phyloP scores from a whole-genome alignment of 176 grass and related monocot genomes.

The Poa pratensis region DNA sequence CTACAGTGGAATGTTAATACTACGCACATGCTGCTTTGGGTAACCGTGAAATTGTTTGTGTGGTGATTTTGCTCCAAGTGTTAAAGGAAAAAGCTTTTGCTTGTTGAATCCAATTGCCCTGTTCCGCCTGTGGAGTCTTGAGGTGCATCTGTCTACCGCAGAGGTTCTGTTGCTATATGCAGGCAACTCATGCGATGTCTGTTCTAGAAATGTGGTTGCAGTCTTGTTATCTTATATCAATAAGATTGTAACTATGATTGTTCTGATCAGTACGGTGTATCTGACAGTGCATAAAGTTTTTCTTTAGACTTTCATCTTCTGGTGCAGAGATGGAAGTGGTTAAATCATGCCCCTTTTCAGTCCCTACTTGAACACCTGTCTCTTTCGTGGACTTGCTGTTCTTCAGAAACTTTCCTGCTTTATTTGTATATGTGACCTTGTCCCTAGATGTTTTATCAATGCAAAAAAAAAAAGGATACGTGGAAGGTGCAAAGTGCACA shows the following conservation, averaged over 20 bases:
- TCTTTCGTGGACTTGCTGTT: constrained; percentile 29
- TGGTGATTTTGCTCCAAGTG: background rate
- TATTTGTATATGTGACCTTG: background rate
- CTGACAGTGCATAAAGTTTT: background rate
- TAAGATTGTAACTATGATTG: background rate
- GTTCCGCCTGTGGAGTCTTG: background rate
- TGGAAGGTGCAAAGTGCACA: background rate
- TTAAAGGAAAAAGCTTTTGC: background rate
- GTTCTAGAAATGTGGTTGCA: background rate
- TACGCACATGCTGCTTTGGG: background rate
- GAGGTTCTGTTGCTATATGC: background rate
- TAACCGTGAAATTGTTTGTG: background rate
- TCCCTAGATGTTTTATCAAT: background rate
- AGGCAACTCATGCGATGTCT: background rate
- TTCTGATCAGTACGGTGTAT: constrained; percentile 1
- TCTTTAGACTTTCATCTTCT: constrained; percentile 3
- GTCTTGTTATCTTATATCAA: background rate
- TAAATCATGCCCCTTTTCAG: constrained; percentile 4
- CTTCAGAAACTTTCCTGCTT: constrained; percentile 36
- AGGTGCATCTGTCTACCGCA: background rate
- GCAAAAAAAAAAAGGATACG: constrained; percentile 11
- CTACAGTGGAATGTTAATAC: background rate
- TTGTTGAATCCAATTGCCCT: constrained; percentile 9
- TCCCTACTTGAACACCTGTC: constrained; percentile 32
- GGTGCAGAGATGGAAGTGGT: background rate